Base-by-base conservation (phyloP, 805 yeast genomes). In the Candida pseudoglaebosa region DNA sequence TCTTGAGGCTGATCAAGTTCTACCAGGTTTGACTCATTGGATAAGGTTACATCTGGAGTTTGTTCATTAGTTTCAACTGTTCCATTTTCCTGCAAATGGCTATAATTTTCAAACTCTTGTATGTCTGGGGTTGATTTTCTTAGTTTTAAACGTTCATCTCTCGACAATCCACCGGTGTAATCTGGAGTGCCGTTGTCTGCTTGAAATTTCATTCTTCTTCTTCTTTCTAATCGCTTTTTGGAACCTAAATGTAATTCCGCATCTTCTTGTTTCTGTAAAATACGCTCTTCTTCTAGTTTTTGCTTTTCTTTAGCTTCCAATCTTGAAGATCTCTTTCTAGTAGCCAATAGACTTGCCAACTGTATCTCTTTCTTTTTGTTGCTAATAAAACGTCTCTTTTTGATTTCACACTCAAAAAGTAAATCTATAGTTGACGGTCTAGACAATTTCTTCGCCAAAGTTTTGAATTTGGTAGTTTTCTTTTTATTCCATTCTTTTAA, bases 261-360 rank as follows among this genome's bases (percentile, higher is more conserved):
- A 39, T 72, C 71, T 34, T 69, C 76, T 40, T 73, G 67, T 34
- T 68, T 68, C 41, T 67, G 70, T 21, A 63, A 55, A 35, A 62
- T 62, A 37, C 68, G 68, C 15, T 73, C 77, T 45, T 83, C 87
- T 44, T 79, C 84, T 33, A 54, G 63, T 39, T 56, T 67, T 36
- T 62, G 71, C 43, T 60, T 62, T 44, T 76, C 80, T 50, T 77
- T 79, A 14, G 83, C 84, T 47, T 82, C 85, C 32, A 85, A 58
- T 58, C 93, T 71, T 1, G 88, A 77, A 0, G 91, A 84, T 47
- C 87, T 70, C 50, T 85, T 84, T 50, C 93, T 71, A 40, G 84
- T 76, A 3, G 80, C 80, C 52, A 85, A 59, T 39, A 85, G 56
- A 16, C 73, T 74, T 34, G 75, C 77, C 71, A 84, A 69, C 46